A percentile compares a stretch with the other conserved stretches of the same genome.
Evolutionary conservation across 192 early-diverging fungal genomes (phyloP).

Genomic region (Coemansia sp.): DNA sequence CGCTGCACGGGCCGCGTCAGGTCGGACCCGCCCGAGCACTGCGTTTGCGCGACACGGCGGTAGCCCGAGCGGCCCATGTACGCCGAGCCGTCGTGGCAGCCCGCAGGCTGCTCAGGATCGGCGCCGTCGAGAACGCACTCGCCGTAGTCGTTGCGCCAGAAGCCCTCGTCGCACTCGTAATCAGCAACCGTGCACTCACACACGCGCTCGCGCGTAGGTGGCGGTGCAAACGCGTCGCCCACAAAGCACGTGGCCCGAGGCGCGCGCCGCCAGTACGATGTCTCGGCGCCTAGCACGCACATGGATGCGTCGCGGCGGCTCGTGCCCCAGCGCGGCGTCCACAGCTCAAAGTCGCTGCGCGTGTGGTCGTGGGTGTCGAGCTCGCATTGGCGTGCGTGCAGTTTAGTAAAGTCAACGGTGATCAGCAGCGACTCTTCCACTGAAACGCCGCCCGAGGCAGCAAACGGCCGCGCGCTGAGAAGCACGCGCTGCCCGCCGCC

Average conservation of each 20-base stretch:
- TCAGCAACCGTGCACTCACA: conserved; percentile 79
- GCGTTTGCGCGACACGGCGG: conserved; percentile 66
- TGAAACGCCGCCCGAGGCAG: conserved; percentile 5
- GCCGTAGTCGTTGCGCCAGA: conserved; percentile 69
- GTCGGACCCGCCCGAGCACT: conserved; percentile 75
- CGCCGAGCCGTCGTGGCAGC: conserved; percentile 62
- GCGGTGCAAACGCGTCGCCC: conserved; percentile 60
- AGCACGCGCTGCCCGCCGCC: conserved; percentile 75
- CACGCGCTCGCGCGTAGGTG: conserved; percentile 46
- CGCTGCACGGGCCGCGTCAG: conserved; percentile 61
- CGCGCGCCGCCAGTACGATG: conserved; percentile 76
- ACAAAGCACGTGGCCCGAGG: conserved; percentile 65
- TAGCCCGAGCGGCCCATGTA: conserved; percentile 83
- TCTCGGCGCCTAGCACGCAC: conserved; percentile 61
- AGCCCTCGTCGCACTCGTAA: conserved; percentile 88
- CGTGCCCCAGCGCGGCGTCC: conserved; percentile 57
- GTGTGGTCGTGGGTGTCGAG: conserved; percentile 52
- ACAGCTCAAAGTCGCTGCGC: conserved; percentile 86
- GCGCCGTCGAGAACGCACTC: conserved; percentile 65
- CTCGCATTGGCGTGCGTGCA: conserved; percentile 48
- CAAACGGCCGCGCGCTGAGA: conserved; percentile 59
- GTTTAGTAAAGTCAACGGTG: conserved; percentile 60
- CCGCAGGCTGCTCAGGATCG: conserved; percentile 73
- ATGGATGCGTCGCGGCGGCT: conserved; percentile 57
- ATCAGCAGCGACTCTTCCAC: conserved; percentile 37